Evolutionary conservation across 2,329 filamentous ascomycete species (phyloP), one percentile per base, ranked within the genome.

Genomic region (Escovopsis sp.): DNA sequence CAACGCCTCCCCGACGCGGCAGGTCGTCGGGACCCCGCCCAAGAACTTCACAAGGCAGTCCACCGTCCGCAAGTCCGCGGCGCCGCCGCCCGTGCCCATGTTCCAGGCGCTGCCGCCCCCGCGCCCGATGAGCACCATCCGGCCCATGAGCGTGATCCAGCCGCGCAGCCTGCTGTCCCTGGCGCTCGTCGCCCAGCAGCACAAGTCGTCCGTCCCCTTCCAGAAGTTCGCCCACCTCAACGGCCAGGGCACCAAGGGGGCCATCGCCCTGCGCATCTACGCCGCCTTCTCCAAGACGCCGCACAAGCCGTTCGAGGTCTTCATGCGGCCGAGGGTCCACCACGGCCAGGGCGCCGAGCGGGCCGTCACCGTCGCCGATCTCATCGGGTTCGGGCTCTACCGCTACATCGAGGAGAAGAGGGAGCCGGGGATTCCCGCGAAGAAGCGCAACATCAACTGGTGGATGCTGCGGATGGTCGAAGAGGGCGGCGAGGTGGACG

Each of bases 401-500:
- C 68, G 79, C 42, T 90, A 88, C 51, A 72, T 74, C 33, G 78
- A 87, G 46, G 81, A 87, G 50, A 80, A 80, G 45, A 62, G 75
- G 19, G 72, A 85, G 43, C 83, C 83, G 4, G 52, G 68, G 1
- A 61, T 90, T 9, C 61, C 73, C 0, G 52, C 61, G 2, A 70
- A 76, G 34, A 82, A 84, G 49, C 63, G 75, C 35, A 84, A 83
- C 45, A 77, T 87, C 45, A 88, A 88, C 49, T 76, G 76, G 62
- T 90, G 81, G 79, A 83, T 76, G 17, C 59, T 92, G 37, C 71
- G 82, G 28, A 86, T 92, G 75, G 81, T 87, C 2, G 76, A 90
- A 41, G 76, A 90, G 50, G 81, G 83, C 37, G 84, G 80, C 33
- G 83, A 90, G 49, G 76, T 88, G 1, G 83, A 92, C 45, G 80